Conservation (phyloP, 345 rosid species). For the Pistacia integerrima region DNA sequence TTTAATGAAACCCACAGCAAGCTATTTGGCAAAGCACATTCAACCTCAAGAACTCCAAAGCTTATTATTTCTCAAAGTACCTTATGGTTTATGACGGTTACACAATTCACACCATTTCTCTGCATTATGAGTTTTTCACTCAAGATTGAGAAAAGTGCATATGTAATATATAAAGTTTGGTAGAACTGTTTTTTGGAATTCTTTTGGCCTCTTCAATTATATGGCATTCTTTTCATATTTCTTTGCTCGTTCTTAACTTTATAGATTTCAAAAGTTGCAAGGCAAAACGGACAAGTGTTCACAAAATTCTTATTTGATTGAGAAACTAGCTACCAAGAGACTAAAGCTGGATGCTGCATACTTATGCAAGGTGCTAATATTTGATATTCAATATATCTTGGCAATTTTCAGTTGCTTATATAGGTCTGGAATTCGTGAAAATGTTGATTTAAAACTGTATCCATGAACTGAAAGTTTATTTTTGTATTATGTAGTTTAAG, state of each 20-base stretch:
- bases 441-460: background rate
- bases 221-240: background rate
- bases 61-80: background rate
- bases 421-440: background rate
- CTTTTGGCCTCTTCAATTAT: background rate
- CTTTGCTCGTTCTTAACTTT: slow-evolving; percentile 11
- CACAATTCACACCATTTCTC: background rate
- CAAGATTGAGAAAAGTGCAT: background rate
- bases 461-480: background rate
- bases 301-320: slow-evolving; percentile 37
- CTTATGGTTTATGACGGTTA: background rate
- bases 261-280: slow-evolving; percentile 47
- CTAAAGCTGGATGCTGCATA: slow-evolving; percentile 87
- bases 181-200: background rate
- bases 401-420: slow-evolving; percentile 10
- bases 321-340: slow-evolving; percentile 60
- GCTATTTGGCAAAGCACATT: slow-evolving; percentile 78
- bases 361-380: slow-evolving; percentile 54
- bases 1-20: slow-evolving; percentile 84
- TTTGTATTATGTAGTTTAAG: background rate
- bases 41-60: slow-evolving; percentile 36
- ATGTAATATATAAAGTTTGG: background rate
- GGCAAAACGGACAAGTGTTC: slow-evolving; percentile 37
- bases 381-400: background rate
- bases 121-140: background rate